A percentile compares a stretch with the other conserved stretches of the same genome.
Evolutionary conservation across 2,329 filamentous ascomycete genomes (phyloP).

Genomic region (Neodidymelliopsis sp.): DNA sequence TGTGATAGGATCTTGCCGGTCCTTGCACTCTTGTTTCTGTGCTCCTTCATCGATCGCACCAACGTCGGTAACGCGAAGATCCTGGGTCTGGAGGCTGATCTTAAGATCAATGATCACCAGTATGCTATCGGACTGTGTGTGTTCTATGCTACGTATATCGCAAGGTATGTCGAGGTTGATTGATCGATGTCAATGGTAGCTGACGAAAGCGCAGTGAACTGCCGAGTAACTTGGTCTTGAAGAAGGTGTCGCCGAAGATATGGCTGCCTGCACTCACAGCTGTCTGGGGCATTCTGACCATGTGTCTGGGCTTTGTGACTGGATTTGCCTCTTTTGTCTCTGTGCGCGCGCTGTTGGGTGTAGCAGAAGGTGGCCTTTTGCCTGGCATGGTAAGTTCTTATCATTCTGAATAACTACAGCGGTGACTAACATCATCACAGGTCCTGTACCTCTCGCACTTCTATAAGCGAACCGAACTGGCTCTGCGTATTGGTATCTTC

Average conservation of each 20-base stretch:
- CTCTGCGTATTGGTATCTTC: slow-evolving; percentile 70
- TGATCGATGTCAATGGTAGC: not conserved
- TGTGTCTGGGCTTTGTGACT: slow-evolving; percentile 64
- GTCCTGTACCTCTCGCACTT: slow-evolving; percentile 68
- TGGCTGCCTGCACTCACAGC: slow-evolving; percentile 67
- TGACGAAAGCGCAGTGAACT: slow-evolving; percentile 59
- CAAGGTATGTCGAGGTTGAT: slow-evolving; percentile 53
- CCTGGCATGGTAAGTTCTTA: slow-evolving; percentile 66
- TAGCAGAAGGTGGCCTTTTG: slow-evolving; percentile 70
- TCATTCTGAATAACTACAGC: not conserved
- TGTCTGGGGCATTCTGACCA: slow-evolving; percentile 66
- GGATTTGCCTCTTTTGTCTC: slow-evolving; percentile 65
- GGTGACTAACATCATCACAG: slow-evolving; percentile 11
- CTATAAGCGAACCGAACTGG: slow-evolving; percentile 67
- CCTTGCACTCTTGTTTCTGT: slow-evolving; percentile 70
- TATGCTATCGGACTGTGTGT: slow-evolving; percentile 71
- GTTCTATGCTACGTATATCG: slow-evolving; percentile 71
- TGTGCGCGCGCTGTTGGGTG: slow-evolving; percentile 67
- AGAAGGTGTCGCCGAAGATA: slow-evolving; percentile 65
- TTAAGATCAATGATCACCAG: slow-evolving; percentile 64
- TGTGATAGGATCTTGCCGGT: slow-evolving; percentile 64
- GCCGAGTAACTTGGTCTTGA: slow-evolving; percentile 70
- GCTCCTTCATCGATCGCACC: slow-evolving; percentile 72
- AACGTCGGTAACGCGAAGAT: slow-evolving; percentile 77
- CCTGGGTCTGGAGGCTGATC: slow-evolving; percentile 65